Evolutionary conservation across 257 asterid species (phyloP).

Genomic region (Parsonsia alboflavescens): DNA sequence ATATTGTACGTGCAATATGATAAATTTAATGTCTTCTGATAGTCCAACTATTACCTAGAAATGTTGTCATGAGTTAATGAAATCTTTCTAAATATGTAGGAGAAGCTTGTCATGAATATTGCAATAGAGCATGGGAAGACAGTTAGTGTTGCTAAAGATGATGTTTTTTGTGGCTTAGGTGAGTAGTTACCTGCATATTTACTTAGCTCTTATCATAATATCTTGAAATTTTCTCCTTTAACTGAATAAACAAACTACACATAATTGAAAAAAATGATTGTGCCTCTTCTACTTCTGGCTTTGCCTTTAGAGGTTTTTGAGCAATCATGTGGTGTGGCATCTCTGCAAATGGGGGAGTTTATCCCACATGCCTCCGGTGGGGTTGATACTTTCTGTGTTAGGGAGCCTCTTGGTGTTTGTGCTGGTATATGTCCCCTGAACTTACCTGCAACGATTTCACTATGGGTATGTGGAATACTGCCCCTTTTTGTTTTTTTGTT

Average conservation of each 20-base stretch:
- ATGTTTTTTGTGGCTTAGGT: conserved; percentile 46
- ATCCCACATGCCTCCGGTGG: conserved; percentile 36
- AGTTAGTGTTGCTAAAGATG: conserved; percentile 33
- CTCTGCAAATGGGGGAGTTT: conserved; percentile 39
- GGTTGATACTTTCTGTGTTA: conserved; percentile 33
- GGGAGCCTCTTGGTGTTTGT: conserved; percentile 54
- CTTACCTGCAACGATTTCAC: conserved; percentile 33
- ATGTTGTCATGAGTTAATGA: conserved; percentile 13
- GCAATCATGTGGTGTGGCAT: conserved; percentile 41
- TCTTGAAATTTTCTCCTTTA: not conserved
- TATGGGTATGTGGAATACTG: conserved; percentile 32
- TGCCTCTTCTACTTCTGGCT: conserved; percentile 5
- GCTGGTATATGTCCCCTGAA: conserved; percentile 40
- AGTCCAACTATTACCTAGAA: not conserved
- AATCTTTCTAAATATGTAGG: conserved; percentile 22
- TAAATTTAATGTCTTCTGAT: not conserved
- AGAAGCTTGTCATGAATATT: conserved; percentile 35
- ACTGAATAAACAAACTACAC: not conserved
- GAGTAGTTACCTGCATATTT: conserved; percentile 17
- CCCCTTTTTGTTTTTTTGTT: not conserved
- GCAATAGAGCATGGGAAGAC: conserved; percentile 40
- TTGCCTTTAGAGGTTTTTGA: conserved; percentile 40
- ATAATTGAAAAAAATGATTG: not conserved
- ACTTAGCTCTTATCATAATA: not conserved
- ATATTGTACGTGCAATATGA: conserved; percentile 28